Evolutionary conservation across 78 protist genomes (phyloP), one percentile per base, ranked within the genome.

Genomic region (Dictyostelium intermedium): DNA sequence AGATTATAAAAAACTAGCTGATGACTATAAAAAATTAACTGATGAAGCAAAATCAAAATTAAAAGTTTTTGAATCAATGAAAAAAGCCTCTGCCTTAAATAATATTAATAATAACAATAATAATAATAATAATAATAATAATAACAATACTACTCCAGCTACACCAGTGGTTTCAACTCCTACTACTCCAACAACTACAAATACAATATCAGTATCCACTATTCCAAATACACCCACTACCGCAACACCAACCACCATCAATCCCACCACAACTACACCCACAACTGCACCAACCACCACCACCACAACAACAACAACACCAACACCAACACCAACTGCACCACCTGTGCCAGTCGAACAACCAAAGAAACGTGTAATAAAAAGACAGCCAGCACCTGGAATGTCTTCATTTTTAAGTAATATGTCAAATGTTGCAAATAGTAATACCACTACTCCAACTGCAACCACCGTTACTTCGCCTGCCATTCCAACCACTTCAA

Each of bases 41-140:
- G 60, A 63, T 43, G 27, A 79, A n/a, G 34, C 82, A 39, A 89
- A 80, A 50, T 45, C 87, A 5, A 89, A 70, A 70, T 50, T 89
- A 35, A 78, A 69, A 43, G 25, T 89, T 1, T 80, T 70, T 80
- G 94, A 89, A 70, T 14, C 41, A 9, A 41, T 43, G 35, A 81
- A 78, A 32, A 56, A 89, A 27, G 10, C 66, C 1, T 25, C 76
- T 4, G 72, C 86, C 23, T 18, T 37, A 30, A 82, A 35, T 50
- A 20, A 74, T n/a, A 20, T 27, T 25, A 69, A 70, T 45, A 30
- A 76, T 30, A 78, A 5, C 27, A 41, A 60, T 14, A 13, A 82
- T 25, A 50, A 39, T 11, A 56, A 56, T 56, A 10, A 32, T 43
- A 16, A 83, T 16, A 70, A 20, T 39, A 30, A 70, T n/a, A 23